Base-by-base conservation (phyloP, 2,329 filamentous ascomycete genomes). In the Venturia asperata region DNA sequence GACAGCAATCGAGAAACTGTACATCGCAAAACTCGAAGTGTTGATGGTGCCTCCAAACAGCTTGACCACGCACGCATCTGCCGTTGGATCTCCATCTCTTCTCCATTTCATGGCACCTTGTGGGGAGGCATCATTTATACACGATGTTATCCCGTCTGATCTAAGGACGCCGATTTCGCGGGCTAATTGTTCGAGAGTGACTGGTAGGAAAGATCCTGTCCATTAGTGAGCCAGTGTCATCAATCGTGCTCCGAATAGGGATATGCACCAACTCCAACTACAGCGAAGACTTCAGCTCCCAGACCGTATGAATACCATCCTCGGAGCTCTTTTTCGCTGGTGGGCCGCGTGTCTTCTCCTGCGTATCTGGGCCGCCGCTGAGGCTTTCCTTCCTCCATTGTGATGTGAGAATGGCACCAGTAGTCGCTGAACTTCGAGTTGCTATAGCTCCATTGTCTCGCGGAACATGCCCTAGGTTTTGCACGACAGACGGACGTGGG, bases 271-370 rank as follows among this genome's bases (percentile, higher is more conserved):
- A 88, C 85, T 58, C 85, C 92, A 74, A 92, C 96, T 64, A 97
- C 90, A 30, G 93, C 90, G 76, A 95, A 97, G 39, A 94, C 92
- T 77, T 96, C 92, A 9, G 92, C 90, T 15, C 92, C 92, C 78
- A 94, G 93, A 41, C 88, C 87, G 79, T 96, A 96, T 72, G 88
- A 88, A 76, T 95, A 96, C 91, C 92, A 96, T 67, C 91, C 92
- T 58, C 85, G 81, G 68, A 96, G 82, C 81, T 96, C 92, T 74
- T 88, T 91, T 67, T 76, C 77, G 72, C 89, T 94, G 5, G 92
- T 96, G 45, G 87, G 85, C n/a, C 91, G 85, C 17, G 84, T 87
- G 75, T 94, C 90, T 74, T 93, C 89, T 62, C 87, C 88, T 5
- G 80, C 79, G 74, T 91, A 92, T 66, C 83, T 80, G 11, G 64